A percentile compares a stretch with the other conserved stretches of the same genome.
phyloP scores from a whole-genome alignment of 2,329 filamentous ascomycete genomes.

The Diaporthe amygdali region DNA sequence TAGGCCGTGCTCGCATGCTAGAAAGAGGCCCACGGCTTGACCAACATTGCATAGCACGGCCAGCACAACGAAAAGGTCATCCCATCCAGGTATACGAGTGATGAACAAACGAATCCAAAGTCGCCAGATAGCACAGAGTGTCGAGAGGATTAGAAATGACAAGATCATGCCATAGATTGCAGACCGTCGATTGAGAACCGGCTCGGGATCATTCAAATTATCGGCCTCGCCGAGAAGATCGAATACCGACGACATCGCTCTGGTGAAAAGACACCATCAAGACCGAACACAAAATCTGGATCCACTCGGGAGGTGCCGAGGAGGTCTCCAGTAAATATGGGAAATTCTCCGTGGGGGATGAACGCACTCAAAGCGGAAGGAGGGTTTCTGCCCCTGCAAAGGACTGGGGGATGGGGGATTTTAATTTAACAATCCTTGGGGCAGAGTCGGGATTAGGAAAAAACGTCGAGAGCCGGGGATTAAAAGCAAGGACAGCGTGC shows the following conservation, averaged over 20 bases:
- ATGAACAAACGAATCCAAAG: constrained; percentile 27
- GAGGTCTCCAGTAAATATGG: neutral
- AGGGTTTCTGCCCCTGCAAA: neutral
- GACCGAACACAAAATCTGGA: neutral
- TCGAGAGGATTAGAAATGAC: constrained; percentile 25
- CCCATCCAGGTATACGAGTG: constrained; percentile 25
- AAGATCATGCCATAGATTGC: constrained; percentile 27
- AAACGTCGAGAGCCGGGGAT: neutral
- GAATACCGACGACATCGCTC: constrained; percentile 26
- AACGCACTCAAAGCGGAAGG: neutral
- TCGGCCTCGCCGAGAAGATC: constrained; percentile 27
- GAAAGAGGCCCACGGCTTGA: neutral
- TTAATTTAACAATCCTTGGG: constrained; percentile 12
- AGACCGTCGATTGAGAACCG: constrained; percentile 21
- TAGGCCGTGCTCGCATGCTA: neutral
- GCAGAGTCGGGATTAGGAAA: neutral
- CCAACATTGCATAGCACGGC: constrained; percentile 20
- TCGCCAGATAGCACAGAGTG: constrained; percentile 26
- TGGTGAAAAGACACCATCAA: neutral
- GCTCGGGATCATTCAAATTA: constrained; percentile 27
- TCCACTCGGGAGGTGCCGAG: neutral
- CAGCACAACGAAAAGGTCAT: constrained; percentile 28
- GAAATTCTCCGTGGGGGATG: neutral
- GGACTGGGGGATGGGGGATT: neutral
- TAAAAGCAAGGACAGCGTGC: constrained; percentile 3